A percentile compares a stretch with the other conserved stretches of the same genome.
Evolutionary conservation across 345 rosid species (phyloP).

Genomic region (Cochlearia excelsa): DNA sequence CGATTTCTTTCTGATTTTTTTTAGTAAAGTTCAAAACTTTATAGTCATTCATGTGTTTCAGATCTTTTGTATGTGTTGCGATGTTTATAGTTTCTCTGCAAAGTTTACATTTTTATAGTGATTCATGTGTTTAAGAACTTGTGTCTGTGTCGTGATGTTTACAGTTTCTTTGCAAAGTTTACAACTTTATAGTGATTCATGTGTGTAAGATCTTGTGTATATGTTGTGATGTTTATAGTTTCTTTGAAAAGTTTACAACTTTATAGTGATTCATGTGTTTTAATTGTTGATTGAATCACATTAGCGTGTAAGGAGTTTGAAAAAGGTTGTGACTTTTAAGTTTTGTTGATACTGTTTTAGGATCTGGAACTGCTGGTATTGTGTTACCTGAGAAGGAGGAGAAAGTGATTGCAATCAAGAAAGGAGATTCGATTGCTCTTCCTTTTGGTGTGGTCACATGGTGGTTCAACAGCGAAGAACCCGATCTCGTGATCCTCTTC

Average conservation of each 20-base stretch:
- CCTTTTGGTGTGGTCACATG: conserved; percentile 88
- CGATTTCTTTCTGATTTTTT: neutral
- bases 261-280: conserved; percentile 3
- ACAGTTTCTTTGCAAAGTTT: neutral
- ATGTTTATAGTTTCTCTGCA: neutral
- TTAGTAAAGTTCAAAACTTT: neutral
- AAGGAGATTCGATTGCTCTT: conserved; percentile 86
- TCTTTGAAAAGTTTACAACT: neutral
- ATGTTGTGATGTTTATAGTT: neutral
- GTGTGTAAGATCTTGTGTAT: neutral
- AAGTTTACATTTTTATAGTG: conserved; percentile 14
- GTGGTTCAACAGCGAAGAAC: conserved; percentile 79
- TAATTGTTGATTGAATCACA: conserved; percentile 6
- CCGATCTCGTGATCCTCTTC: conserved; percentile 67
- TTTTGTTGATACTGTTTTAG: conserved; percentile 27
- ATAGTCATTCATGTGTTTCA: neutral
- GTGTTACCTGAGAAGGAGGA: conserved; percentile 82
- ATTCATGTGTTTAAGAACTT: neutral
- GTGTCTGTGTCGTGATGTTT: no score
- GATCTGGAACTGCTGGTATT: conserved; percentile 77
- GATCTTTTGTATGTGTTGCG: neutral
- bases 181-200: neutral
- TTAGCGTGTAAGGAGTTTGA: conserved; percentile 15
- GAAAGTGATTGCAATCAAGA: conserved; percentile 67
- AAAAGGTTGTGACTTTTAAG: conserved; percentile 4